These are phyloP conservation scores for Camelina sativa DNA, from an alignment of 345 rosid genomes.

Conservation along the genomic window DNA sequence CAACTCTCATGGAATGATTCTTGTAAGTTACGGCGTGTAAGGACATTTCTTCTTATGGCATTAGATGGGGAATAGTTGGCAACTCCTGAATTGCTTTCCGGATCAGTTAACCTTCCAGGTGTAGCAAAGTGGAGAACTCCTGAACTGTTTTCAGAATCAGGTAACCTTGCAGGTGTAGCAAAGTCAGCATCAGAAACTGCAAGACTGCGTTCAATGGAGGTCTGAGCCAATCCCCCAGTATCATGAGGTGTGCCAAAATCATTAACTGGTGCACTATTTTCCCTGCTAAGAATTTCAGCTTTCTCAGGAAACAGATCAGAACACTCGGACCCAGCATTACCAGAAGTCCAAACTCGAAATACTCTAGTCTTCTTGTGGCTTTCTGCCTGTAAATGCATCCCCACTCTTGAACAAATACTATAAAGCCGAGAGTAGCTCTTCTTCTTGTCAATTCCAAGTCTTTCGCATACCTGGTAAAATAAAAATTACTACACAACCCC, in stretches of 20 bases:
- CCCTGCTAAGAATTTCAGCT: slow-evolving; percentile 41
- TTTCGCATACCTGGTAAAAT: slow-evolving; percentile 66
- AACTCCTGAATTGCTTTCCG: slow-evolving; percentile 51
- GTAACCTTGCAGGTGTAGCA: slow-evolving; percentile 47
- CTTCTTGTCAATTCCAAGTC: slow-evolving; percentile 87
- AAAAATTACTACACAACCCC: slow-evolving; percentile 24
- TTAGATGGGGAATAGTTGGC: slow-evolving; percentile 43
- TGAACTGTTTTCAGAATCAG: slow-evolving; percentile 45
- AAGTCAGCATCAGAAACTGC: slow-evolving; percentile 48
- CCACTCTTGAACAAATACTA: slow-evolving; percentile 70
- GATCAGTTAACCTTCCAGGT: slow-evolving; percentile 45
- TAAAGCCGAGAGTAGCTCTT: slow-evolving; percentile 69
- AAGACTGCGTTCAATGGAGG: slow-evolving; percentile 45
- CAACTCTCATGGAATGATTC: slow-evolving; percentile 45
- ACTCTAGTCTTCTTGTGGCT: slow-evolving; percentile 67
- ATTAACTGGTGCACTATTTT: slow-evolving; percentile 38
- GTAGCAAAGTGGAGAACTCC: slow-evolving; percentile 48
- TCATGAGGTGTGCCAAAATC: slow-evolving; percentile 43
- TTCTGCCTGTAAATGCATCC: slow-evolving; percentile 76
- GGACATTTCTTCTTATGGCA: slow-evolving; percentile 41
- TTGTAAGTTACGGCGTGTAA: slow-evolving; percentile 47
- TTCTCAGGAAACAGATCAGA: slow-evolving; percentile 53
- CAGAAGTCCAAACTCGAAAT: slow-evolving; percentile 78
- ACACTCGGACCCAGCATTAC: slow-evolving; percentile 51
- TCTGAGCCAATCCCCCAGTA: slow-evolving; percentile 46